Evolutionary conservation across 2,329 filamentous ascomycete species (phyloP), one percentile per base, ranked within the genome.

Genomic region (Thielaviopsis populi): DNA sequence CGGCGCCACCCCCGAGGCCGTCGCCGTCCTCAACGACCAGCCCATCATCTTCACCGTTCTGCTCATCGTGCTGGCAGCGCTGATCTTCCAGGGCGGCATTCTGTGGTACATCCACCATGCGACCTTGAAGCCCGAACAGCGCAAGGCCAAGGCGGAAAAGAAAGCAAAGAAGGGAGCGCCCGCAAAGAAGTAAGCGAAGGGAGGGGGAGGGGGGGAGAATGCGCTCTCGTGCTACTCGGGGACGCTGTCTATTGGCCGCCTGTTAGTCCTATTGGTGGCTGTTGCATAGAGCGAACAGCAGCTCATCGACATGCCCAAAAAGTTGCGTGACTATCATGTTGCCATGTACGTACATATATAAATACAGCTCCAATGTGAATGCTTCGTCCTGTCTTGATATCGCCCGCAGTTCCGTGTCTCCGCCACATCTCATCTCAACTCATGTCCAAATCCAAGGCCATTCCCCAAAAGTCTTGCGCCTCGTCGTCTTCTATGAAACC

Each of bases 21-120:
- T 84, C 69, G 80, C 80, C 67, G 77, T 79, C 62, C 75, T 84
- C 70, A 83, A 84, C 74, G 80, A 84, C 69, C 82, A 84, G 72
- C 81, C 82, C 24, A 74, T 79, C 66, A 75, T 84, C 63, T 83
- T 84, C 74, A 80, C 76, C 68, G 79, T 80, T 67, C 78, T 84
- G 66, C 67, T 84, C 67, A 71, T 82, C 70, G 80, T 81, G 66
- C 74, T 84, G 64, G 69, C 81, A 69, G 73, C 73, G 66, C 69
- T 83, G 61, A 75, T 75, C 66, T 70, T 78, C 8, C 74, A 83
- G 68, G 71, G 71, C 65, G 69, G 75, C 10, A 72, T 83, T 59
- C 72, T 80, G 63, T 83, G 79, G 79, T 83, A 77, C 73, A 84
- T 84, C 69, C 80, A 83, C 73, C 78, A 75, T 69, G 80, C 80